These are phyloP conservation scores for Globisporangium mamillatum DNA, from an alignment of 352 stramenopile species.

Conservation along the genomic window DNA sequence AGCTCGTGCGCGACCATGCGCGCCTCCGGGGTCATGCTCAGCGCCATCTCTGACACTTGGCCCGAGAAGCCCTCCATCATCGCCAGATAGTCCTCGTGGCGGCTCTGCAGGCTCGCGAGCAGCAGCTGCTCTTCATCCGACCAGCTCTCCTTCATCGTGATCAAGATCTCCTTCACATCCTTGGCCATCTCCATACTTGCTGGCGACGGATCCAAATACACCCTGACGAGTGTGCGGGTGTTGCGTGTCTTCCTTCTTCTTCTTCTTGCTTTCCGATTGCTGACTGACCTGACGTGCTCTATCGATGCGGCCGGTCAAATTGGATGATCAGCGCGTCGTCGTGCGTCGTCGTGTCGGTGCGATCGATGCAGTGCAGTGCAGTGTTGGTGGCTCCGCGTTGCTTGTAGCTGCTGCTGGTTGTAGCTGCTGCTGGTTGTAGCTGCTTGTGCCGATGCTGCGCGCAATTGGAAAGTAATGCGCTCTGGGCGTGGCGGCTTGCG, in stretches of 20 bases:
- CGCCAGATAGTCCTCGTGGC: conserved; percentile 65
- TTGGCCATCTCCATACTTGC: conserved; percentile 79
- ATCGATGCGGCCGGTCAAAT: not conserved
- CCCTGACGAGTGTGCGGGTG: not conserved
- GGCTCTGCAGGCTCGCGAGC: conserved; percentile 56
- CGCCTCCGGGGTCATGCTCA: conserved; percentile 74
- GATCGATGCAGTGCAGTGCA: not conserved
- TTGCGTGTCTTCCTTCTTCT: not conserved
- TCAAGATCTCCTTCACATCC: conserved; percentile 77
- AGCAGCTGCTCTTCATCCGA: conserved; percentile 70
- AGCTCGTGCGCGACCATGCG: conserved; percentile 73
- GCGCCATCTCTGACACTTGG: conserved; percentile 47
- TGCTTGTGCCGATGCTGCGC: not conserved
- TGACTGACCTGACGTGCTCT: not conserved
- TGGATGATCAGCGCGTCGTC: not conserved
- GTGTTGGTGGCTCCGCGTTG: not conserved
- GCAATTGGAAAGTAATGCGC: conserved; percentile 6
- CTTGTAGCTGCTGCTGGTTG: not conserved
- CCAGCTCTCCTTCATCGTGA: conserved; percentile 73
- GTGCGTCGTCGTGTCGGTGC: not conserved
- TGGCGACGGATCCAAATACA: conserved; percentile 1
- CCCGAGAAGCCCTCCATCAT: conserved; percentile 69
- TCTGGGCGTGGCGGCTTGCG: conserved; percentile 10
- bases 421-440: not conserved
- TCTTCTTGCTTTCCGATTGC: not conserved